phyloP scores from a whole-genome alignment of 2,329 filamentous ascomycete species.

The Chalara sp. region DNA sequence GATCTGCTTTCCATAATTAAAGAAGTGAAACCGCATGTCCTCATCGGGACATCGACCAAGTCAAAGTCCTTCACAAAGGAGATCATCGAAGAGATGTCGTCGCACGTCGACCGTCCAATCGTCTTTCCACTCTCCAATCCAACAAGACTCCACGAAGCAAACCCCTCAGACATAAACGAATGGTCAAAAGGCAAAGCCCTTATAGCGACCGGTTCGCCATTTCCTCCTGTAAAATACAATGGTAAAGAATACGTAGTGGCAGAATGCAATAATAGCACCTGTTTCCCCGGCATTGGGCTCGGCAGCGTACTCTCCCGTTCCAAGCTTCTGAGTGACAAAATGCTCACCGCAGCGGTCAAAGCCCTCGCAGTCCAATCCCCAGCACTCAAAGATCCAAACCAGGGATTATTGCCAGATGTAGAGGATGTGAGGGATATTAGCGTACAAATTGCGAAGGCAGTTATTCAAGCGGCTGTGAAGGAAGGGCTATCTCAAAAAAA shows the following conservation, averaged over 20 bases:
- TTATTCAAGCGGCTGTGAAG: conserved; percentile 64
- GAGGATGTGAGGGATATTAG: conserved; percentile 68
- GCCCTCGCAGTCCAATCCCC: conserved; percentile 67
- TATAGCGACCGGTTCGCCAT: conserved; percentile 79
- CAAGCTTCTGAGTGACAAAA: conserved; percentile 61
- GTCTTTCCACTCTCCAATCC: conserved; percentile 82
- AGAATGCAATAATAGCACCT: conserved; percentile 84
- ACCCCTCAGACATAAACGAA: conserved; percentile 64
- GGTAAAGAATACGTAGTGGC: conserved; percentile 48
- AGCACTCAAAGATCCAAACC: conserved; percentile 53
- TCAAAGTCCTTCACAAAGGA: conserved; percentile 70
- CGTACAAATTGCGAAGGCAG: conserved; percentile 67
- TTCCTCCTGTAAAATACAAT: conserved; percentile 61
- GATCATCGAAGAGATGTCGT: conserved; percentile 68
- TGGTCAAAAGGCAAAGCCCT: conserved; percentile 77
- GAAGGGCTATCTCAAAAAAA: conserved; percentile 61
- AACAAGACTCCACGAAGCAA: conserved; percentile 75
- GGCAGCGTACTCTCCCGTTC: conserved; percentile 68
- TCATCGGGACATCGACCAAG: conserved; percentile 78
- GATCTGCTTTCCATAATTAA: conserved; percentile 62
- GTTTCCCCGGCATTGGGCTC: conserved; percentile 80
- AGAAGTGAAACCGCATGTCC: conserved; percentile 68
- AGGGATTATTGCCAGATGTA: conserved; percentile 70
- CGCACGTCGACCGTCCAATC: conserved; percentile 65
- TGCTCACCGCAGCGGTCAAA: conserved; percentile 75